Evolutionary conservation across 257 asterid species (phyloP), one percentile per base, ranked within the genome.

Genomic region (Avicennia marina): DNA sequence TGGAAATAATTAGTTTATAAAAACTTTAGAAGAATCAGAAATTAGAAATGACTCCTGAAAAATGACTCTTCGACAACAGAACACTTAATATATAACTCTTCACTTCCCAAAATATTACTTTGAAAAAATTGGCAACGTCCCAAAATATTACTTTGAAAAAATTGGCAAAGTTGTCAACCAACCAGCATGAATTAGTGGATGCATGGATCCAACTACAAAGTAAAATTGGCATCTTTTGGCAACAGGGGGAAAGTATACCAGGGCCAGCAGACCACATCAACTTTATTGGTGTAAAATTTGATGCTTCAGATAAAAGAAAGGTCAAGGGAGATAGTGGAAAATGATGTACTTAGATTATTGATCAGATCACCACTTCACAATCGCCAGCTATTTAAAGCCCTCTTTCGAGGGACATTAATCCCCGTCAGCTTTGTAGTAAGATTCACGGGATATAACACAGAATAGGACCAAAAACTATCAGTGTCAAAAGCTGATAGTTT

Each of bases 371-470:
- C n/a, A n/a, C n/a, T n/a, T n/a, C n/a, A n/a, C 59, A 33, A 60
- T 45, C 75, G 63, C 17, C 46, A 25, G 3, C 64, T 78, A 67
- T 78, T 60, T 65, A 78, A 67, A 62, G 66, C 61, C 74, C 63
- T 47, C 11, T 20, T 15, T 31, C 58, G 58, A 56, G 13, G 34
- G 24, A 12, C 42, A 12, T 43, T 41, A 42, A n/a, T 46, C 68
- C 68, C 68, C 75, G 36, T 64, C 56, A 56, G 45, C 74, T 52
- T 53, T 7, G 0, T 6, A 11, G 7, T 7, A 13, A n/a, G n/a
- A n/a, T n/a, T n/a, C n/a, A n/a, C n/a, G 4, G 13, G 8, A 3
- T 2, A n/a, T 22, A n/a, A 10, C 7, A 53, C 3, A 15, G 21
- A 42, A 36, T 18, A 13, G n/a, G n/a, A n/a, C n/a, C n/a, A n/a